A percentile compares a stretch with the other conserved stretches of the same genome.
Evolutionary conservation across 148 eudicot species (phyloP).

Genomic region (Heliamphora exappendiculata): DNA sequence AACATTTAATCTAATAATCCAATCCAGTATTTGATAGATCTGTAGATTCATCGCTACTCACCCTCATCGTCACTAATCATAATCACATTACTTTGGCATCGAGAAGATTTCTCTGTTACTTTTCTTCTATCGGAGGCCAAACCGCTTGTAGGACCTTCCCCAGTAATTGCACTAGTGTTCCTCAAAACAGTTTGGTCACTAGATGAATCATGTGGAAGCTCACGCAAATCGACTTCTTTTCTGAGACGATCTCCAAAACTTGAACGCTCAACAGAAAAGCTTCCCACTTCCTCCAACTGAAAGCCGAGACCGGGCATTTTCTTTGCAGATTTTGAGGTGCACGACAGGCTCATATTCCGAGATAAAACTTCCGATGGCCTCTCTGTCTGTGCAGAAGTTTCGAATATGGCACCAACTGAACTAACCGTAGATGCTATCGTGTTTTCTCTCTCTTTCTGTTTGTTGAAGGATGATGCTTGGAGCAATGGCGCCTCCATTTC

Average conservation of each 20-base stretch:
- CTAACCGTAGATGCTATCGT: conserved; percentile 3
- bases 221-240: not conserved
- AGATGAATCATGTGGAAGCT: not conserved
- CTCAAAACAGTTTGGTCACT: not conserved
- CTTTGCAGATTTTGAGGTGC: conserved; percentile 23
- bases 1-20: not conserved
- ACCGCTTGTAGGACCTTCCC: not conserved
- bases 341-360: conserved; percentile 16
- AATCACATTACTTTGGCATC: conserved; percentile 3
- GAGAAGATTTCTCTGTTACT: not conserved
- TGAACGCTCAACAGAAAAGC: not conserved
- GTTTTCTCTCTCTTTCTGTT: conserved; percentile 10
- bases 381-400: not conserved
- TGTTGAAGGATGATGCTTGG: conserved; percentile 6
- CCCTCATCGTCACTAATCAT: conserved; percentile 11
- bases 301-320: conserved; percentile 12
- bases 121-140: not conserved
- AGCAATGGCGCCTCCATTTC: conserved; percentile 12
- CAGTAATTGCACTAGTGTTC: not conserved
- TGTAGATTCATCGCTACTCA: not conserved
- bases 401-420: not conserved
- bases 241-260: conserved; percentile 1
- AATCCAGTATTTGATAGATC: too few relatives aligned
- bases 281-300: conserved; percentile 2
- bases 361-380: not conserved